phyloP scores from a whole-genome alignment of 73 alveolate genomes.

The Diophrys sp. region DNA sequence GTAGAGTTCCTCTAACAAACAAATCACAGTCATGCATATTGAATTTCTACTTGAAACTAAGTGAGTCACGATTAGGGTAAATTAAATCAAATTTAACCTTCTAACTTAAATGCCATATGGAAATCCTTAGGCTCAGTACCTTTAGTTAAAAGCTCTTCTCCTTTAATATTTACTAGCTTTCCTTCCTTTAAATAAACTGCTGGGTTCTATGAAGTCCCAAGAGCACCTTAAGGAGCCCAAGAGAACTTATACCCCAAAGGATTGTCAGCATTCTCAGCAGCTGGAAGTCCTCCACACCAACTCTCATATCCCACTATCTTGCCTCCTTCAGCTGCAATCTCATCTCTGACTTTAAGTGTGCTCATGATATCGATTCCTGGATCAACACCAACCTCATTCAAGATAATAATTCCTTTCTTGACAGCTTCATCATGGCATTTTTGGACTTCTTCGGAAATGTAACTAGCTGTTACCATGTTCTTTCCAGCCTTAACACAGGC shows the following conservation, averaged over 20 bases:
- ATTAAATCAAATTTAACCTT: too few relatives aligned
- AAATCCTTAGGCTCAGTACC: constrained; percentile 57
- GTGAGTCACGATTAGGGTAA: constrained; percentile 82
- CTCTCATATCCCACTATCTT: constrained; percentile 76
- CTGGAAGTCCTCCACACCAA: constrained; percentile 90
- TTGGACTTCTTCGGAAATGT: constrained; percentile 67
- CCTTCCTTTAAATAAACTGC: constrained; percentile 72
- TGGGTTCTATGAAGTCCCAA: constrained; percentile 62
- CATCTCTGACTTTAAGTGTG: constrained; percentile 74
- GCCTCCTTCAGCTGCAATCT: constrained; percentile 66
- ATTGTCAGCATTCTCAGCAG: constrained; percentile 78
- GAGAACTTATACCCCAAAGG: constrained; percentile 82
- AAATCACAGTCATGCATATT: constrained; percentile 65
- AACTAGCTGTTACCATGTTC: constrained; percentile 70
- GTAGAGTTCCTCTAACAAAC: constrained; percentile 78
- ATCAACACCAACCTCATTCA: constrained; percentile 79
- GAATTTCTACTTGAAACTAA: constrained; percentile 51
- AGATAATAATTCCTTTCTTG: constrained; percentile 62
- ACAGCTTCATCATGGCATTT: constrained; percentile 62
- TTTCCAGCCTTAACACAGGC: constrained; percentile 57
- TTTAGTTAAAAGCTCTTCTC: constrained; percentile 42
- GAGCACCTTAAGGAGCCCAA: constrained; percentile 87
- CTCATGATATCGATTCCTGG: constrained; percentile 88
- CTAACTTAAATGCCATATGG: constrained; percentile 68
- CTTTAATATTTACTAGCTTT: constrained; percentile 37